Evolutionary conservation across 257 asterid genomes (phyloP).

Genomic region (Forsythia viridissima): DNA sequence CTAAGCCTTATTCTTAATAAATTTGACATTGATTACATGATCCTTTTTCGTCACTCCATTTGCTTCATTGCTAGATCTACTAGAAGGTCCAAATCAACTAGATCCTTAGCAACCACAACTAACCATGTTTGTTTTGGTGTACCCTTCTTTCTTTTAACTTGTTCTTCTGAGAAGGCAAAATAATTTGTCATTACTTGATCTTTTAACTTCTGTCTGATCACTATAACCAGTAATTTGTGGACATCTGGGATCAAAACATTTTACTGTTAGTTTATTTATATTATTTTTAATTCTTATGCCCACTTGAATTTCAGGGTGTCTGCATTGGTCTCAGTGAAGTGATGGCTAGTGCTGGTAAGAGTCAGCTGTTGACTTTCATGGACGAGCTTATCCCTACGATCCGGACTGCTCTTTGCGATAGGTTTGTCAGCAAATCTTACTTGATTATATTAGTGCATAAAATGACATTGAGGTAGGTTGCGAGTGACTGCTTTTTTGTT

Average conservation of each 20-base stretch:
- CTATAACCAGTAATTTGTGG: conserved; percentile 1
- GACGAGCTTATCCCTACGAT: conserved; percentile 89
- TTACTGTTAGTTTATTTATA: conserved; percentile 8
- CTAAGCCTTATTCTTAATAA: background rate
- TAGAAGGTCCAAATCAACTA: background rate
- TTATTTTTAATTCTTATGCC: conserved; percentile 14
- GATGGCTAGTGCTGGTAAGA: conserved; percentile 96
- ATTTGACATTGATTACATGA: background rate
- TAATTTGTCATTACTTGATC: background rate
- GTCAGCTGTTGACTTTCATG: conserved; percentile 87
- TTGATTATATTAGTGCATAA: conserved; percentile 15
- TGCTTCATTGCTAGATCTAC: background rate
- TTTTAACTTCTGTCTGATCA: background rate
- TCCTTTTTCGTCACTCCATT: background rate
- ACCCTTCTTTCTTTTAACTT: background rate
- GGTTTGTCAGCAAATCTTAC: conserved; percentile 46
- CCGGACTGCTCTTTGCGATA: conserved; percentile 96
- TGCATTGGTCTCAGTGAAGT: conserved; percentile 98
- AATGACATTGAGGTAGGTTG: conserved; percentile 16
- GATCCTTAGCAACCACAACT: background rate
- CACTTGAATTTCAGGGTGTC: conserved; percentile 70
- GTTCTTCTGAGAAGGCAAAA: background rate
- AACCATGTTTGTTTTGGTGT: background rate
- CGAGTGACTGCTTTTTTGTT: conserved; percentile 18
- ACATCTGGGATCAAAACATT: background rate